These are phyloP conservation scores for Venustampulla echinocandica DNA, from an alignment of 495 filamentous ascomycete genomes.

Conservation along the genomic window DNA sequence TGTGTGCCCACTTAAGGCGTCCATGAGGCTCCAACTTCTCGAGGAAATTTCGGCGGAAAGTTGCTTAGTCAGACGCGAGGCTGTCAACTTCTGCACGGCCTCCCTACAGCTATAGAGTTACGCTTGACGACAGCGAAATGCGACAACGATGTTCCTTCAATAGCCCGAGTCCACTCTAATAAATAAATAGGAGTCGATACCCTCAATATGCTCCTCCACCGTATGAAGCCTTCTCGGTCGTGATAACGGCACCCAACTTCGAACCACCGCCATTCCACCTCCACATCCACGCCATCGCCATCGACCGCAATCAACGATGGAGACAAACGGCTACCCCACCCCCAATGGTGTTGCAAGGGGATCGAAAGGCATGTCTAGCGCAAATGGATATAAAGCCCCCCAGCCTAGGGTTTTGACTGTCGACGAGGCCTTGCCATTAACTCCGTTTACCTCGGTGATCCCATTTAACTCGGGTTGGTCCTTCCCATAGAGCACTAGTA, in stretches of 20 bases:
- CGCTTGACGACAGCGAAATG: neutral
- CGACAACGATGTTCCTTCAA: slow-evolving; percentile 2
- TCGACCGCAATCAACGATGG: too few relatives aligned
- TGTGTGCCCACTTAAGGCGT: too few relatives aligned
- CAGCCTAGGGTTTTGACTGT: slow-evolving; percentile 40
- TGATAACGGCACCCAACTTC: slow-evolving; percentile 1
- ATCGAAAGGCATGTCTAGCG: slow-evolving; percentile 6
- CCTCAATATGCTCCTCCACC: slow-evolving; percentile 5
- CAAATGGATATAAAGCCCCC: neutral
- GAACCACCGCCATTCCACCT: neutral
- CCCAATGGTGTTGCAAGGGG: slow-evolving; percentile 13
- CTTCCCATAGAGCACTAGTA: neutral
- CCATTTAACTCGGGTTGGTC: slow-evolving; percentile 72
- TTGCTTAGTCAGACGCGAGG: slow-evolving; percentile 6
- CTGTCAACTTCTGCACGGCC: neutral
- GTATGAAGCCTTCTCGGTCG: neutral
- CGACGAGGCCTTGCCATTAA: slow-evolving; percentile 82
- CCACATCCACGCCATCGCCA: neutral
- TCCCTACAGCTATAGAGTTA: neutral
- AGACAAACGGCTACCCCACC: slow-evolving; percentile 11
- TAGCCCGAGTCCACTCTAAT: neutral
- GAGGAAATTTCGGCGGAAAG: neutral
- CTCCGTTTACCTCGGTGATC: slow-evolving; percentile 81
- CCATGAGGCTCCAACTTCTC: too few relatives aligned
- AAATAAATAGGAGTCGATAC: neutral